Conservation (phyloP, 2,329 filamentous ascomycete genomes). For the Triangularia setosa region DNA sequence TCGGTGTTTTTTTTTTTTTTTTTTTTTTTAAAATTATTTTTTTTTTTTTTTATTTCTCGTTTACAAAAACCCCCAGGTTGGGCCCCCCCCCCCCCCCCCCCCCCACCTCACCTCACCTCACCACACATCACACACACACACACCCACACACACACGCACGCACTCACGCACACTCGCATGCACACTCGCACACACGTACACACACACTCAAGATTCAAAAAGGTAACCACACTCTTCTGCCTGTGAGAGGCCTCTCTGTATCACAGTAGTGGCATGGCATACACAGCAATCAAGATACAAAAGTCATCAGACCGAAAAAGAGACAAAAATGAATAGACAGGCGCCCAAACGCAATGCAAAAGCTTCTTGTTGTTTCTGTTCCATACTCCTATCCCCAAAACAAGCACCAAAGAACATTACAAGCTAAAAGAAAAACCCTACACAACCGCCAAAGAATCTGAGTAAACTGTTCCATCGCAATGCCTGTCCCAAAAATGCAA, state of each 20-base stretch:
- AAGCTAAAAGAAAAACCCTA: not conserved
- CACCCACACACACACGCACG: no score
- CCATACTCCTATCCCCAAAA: not conserved
- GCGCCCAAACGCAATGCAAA: not conserved
- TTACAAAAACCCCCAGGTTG: no score
- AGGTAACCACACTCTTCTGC: not conserved
- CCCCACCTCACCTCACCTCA: no score
- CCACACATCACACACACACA: no score
- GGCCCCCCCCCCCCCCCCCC: no score
- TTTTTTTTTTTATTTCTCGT: no score
- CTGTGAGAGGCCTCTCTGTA: not conserved
- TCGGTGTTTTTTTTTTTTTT: no score
- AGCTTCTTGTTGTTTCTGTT: not conserved
- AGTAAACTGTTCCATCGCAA: not conserved
- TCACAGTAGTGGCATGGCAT: not conserved
- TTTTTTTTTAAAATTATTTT: no score
- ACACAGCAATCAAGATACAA: not conserved
- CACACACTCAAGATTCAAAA: not conserved
- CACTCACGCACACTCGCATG: no score
- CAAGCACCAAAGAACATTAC: not conserved
- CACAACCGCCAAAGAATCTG: not conserved
- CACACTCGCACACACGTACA: no score
- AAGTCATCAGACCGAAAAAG: not conserved
- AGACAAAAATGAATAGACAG: not conserved
- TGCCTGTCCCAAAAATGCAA: not conserved